Conservation (phyloP, 768 basidiomycete genomes). For the Lactarius tabidus region DNA sequence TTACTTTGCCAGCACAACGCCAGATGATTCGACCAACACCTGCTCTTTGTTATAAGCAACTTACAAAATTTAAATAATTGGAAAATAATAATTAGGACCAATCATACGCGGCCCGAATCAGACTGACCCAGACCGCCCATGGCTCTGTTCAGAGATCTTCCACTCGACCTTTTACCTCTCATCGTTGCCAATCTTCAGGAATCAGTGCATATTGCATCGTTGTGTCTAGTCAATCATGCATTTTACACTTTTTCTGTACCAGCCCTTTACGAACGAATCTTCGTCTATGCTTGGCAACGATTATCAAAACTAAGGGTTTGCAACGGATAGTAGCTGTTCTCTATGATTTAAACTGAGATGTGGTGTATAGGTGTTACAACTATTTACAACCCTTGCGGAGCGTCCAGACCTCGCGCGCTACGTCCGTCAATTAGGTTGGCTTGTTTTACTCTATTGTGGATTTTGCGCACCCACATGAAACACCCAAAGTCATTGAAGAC, state of each 20-base stretch:
- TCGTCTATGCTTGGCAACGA: conserved; percentile 69
- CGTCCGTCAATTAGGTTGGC: conserved; percentile 56
- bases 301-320: conserved; percentile 56
- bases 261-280: conserved; percentile 53
- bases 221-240: conserved; percentile 54
- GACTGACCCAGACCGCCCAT: conserved; percentile 26
- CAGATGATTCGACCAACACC: too few relatives aligned
- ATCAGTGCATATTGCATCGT: conserved; percentile 46
- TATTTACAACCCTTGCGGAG: conserved; percentile 58
- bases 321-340: background rate
- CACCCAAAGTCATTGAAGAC: conserved; percentile 59
- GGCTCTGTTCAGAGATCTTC: conserved; percentile 52
- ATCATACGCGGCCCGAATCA: too few relatives aligned
- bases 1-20: too few relatives aligned
- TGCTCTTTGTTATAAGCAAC: too few relatives aligned
- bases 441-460: background rate
- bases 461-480: conserved; percentile 5
- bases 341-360: background rate
- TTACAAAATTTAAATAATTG: too few relatives aligned
- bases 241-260: conserved; percentile 51
- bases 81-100: too few relatives aligned
- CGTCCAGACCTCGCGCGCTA: conserved; percentile 53
- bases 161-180: conserved; percentile 58
- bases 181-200: conserved; percentile 50
- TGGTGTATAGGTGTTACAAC: conserved; percentile 47